Base-by-base conservation (phyloP, 2,329 filamentous ascomycete genomes). In the Gliomastix tumulicola region DNA sequence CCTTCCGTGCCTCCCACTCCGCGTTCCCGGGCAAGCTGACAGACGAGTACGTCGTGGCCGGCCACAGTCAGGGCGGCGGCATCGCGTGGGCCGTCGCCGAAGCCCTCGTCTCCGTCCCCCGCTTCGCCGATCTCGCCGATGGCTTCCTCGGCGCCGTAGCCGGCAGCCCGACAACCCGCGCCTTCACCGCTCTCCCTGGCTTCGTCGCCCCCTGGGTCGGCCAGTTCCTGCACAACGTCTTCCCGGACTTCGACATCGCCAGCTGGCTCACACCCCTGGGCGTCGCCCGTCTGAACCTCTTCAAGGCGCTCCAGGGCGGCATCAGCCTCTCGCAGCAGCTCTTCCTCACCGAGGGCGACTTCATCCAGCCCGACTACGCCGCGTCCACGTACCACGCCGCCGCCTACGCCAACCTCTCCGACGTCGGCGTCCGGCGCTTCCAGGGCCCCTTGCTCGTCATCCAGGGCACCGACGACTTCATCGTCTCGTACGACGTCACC, bases 61-160 rank as follows among this genome's bases (percentile, higher is more conserved):
- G 68, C 2, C 65, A 70, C 36, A 66, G 59, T 7, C 64, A 72
- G 44, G 69, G 68, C 7, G 68, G 65, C 7, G 57, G 54, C 0
- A 56, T 55, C 2, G 61, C 61, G 0, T 73, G 69, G 68, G 40
- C 30, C 11, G 36, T 37, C 2, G 43, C 43, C 0, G 42, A 46
- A n/a, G 35, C 46, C 4, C 53, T 60, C 21, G 55, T 45, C 2
- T 28, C n/a, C 10, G 25, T n/a, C 13, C 13, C n/a, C 13, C 13
- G 17, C 3, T 48, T 46, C 13, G 17, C 16, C 3, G 3, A 35
- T 1, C 33, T 45, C 3, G 7, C 32, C 6, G 9, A 15, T 15
- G 40, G 40, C 0, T 44, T 47, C 7, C 23, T 34, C 1, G 47
- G 48, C 6, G 41, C 42, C 8, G 40, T 50, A 1, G 32, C 44